Percentiles rank a stretch among this genome's conserved stretches.
These are phyloP conservation scores for Linnemannia elongata DNA, from an alignment of 192 early-diverging fungal species.

Conservation along the genomic window DNA sequence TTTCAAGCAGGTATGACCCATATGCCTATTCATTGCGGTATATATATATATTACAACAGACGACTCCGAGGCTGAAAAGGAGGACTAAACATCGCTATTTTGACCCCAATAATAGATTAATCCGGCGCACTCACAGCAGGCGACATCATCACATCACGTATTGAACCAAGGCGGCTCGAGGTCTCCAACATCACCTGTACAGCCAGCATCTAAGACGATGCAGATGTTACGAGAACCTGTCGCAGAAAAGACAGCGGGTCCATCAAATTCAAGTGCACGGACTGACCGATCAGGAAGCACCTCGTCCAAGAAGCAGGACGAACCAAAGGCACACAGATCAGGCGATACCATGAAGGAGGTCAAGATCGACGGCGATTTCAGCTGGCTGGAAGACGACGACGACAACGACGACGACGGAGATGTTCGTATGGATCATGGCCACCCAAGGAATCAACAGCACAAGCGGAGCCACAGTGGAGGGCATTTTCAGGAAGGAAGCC, in stretches of 20 bases:
- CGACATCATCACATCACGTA: slow-evolving; percentile 8
- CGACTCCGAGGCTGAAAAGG: too few relatives aligned
- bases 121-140: slow-evolving; percentile 6
- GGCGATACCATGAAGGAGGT: slow-evolving; percentile 1
- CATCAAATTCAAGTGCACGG: background rate
- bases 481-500: background rate
- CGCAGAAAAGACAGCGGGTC: background rate
- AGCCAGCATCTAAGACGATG: slow-evolving; percentile 36
- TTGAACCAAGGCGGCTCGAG: slow-evolving; percentile 11
- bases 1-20: slow-evolving; percentile 40
- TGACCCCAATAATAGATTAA: background rate
- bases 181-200: slow-evolving; percentile 37
- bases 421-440: background rate
- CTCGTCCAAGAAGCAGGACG: background rate
- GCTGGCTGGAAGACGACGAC: slow-evolving; percentile 42
- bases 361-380: slow-evolving; percentile 21
- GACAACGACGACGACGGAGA: background rate
- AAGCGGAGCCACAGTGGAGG: background rate
- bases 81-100: background rate
- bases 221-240: slow-evolving; percentile 28
- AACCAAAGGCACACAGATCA: background rate
- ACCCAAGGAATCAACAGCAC: background rate
- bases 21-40: too few relatives aligned
- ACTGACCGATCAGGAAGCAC: background rate
- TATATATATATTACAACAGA: too few relatives aligned